Percentiles rank a stretch among this genome's conserved stretches.
phyloP scores from a whole-genome alignment of 2,329 filamentous ascomycete species.

The Aspergillus sp. region DNA sequence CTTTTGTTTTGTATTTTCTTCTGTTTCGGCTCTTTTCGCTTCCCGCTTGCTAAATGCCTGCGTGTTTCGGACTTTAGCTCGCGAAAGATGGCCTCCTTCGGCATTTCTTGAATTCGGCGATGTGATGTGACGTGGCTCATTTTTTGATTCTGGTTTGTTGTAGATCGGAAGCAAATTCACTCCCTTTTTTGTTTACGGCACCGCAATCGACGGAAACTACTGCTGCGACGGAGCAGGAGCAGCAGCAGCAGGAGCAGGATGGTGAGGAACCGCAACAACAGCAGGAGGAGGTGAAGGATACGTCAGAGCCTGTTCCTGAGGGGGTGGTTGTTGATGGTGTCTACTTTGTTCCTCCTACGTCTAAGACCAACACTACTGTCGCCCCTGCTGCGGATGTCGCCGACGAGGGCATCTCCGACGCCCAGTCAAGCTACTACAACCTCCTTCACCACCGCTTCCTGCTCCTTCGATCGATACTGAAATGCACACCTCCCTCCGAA shows the following conservation, averaged over 20 bases:
- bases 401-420: constrained; percentile 39
- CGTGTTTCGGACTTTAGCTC: constrained; percentile 17
- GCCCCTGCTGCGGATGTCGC: constrained; percentile 9
- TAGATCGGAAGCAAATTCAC: constrained; percentile 73
- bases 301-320: neutral
- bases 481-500: constrained; percentile 55
- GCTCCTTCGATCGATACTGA: constrained; percentile 64
- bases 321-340: constrained; percentile 11
- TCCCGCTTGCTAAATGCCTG: constrained; percentile 25
- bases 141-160: constrained; percentile 12
- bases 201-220: constrained; percentile 44
- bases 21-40: constrained; percentile 13
- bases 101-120: neutral
- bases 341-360: constrained; percentile 3
- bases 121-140: constrained; percentile 2
- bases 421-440: constrained; percentile 68
- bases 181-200: constrained; percentile 71
- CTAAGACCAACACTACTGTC: neutral
- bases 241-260: neutral
- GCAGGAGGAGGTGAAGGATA: neutral
- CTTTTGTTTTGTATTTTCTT: constrained; percentile 18
- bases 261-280: neutral
- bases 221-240: neutral
- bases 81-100: constrained; percentile 7
- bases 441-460: constrained; percentile 67